Base-by-base conservation (phyloP, 805 yeast species). In the Nakazawaea siamensis region DNA sequence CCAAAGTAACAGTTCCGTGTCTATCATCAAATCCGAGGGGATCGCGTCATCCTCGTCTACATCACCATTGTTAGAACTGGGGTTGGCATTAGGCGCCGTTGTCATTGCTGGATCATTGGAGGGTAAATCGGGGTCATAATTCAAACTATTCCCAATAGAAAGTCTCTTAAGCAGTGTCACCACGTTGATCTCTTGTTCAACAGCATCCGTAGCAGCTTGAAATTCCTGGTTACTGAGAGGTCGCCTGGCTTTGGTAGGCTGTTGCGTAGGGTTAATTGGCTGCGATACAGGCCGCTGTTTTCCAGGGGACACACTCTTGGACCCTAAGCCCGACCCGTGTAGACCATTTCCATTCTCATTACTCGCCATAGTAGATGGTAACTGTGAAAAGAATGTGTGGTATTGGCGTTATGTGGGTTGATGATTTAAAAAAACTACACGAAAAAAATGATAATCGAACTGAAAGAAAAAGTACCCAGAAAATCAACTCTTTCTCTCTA, bases 101-200 rank as follows among this genome's bases (percentile, higher is more conserved):
- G 12, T 10, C 19, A 8, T 16, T 24, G 48, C 57, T 3, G 50
- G 23, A 24, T 54, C 52, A 15, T 43, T 41, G 31, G 37, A 62
- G 17, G 85, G 84, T 31, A 80, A 52, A 47, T 82, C 94, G 1
- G 90, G 90, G 48, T 82, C 94, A 41, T 72, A 67, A 33, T 56
- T 63, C 58, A 73, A 57, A 49, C 65, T 55, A 47, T 71, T 62
- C 13, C 87, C 92, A 34, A 83, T 79, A 0, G 86, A 77, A 13
- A 80, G 61, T 39, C 94, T 62, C 51, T 83, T 83, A 44, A 83
- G 58, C 15, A 84, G 81, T 24, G 80, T 74, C 41, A 83, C 83
- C 52, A 77, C 75, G 54, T 76, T 74, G 42, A 80, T 66, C 50
- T 83, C 92, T 41, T 73, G 76, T 48, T 82, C 85, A 30, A 83